Conservation (phyloP, 139 green algal genomes). For the Chlorella sp. region DNA sequence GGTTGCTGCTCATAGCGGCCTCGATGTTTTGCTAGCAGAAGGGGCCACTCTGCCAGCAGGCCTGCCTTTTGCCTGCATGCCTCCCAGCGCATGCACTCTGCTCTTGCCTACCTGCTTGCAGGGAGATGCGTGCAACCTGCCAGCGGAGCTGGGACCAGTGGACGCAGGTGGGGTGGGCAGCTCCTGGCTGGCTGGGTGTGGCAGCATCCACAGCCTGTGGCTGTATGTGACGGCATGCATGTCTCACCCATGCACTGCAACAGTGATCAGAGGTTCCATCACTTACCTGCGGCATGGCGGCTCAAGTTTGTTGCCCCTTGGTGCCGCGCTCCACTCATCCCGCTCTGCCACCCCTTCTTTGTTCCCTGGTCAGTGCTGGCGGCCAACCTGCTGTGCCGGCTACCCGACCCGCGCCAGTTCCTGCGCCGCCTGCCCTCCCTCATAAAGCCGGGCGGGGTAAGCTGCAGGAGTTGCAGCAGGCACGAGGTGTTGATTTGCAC, state of each 20-base stretch:
- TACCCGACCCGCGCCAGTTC: conserved; percentile 71
- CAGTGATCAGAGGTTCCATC: too few species aligned
- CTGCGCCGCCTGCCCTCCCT: conserved; percentile 54
- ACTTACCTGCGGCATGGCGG: too few species aligned
- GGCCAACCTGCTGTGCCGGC: conserved; percentile 78
- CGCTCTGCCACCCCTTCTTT: not conserved
- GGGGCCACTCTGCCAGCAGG: too few species aligned
- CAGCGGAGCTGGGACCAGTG: conserved; percentile 51
- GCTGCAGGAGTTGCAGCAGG: not conserved
- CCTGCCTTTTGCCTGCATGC: too few species aligned
- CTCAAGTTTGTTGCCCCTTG: too few species aligned
- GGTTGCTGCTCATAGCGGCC: too few species aligned
- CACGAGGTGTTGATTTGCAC: too few species aligned
- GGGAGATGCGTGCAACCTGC: conserved; percentile 70
- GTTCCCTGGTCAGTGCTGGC: conserved; percentile 62
- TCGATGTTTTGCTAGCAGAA: too few species aligned
- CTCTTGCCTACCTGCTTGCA: conserved; percentile 15
- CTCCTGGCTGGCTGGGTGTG: not conserved
- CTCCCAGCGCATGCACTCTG: not conserved
- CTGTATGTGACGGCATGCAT: too few species aligned
- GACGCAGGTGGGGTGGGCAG: conserved; percentile 52
- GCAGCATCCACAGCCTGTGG: too few species aligned
- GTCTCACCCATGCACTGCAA: too few species aligned
- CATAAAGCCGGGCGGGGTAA: conserved; percentile 66
- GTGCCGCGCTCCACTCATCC: too few species aligned